These are phyloP conservation scores for Solanum pimpinellifolium DNA, from an alignment of 257 asterid genomes.

Conservation along the genomic window DNA sequence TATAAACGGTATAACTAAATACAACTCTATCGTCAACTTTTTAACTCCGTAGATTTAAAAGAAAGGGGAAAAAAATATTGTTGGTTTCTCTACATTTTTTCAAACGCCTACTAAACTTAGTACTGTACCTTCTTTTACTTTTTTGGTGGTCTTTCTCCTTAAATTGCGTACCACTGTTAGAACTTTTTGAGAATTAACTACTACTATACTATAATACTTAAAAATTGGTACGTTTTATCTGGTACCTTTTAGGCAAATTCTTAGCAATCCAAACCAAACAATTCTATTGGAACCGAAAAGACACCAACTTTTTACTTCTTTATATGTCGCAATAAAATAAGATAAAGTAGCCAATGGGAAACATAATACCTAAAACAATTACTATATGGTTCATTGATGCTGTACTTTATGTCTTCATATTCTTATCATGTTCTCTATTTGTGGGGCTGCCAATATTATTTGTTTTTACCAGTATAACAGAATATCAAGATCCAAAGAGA, in stretches of 20 bases:
- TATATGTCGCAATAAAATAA: neutral
- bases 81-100: neutral
- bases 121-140: neutral
- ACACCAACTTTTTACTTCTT: neutral
- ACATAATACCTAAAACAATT: neutral
- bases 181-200: slow-evolving; percentile 16
- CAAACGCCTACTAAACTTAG: neutral
- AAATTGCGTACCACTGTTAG: slow-evolving; percentile 42
- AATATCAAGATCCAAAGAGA: neutral
- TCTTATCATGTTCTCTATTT: neutral
- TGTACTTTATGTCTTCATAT: neutral
- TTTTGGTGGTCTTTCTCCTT: slow-evolving; percentile 19
- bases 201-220: neutral
- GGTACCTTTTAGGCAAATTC: neutral
- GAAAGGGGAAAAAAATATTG: neutral
- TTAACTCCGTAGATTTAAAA: neutral
- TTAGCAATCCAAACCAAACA: neutral
- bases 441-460: neutral
- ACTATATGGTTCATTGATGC: neutral
- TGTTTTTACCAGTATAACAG: neutral
- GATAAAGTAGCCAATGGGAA: neutral
- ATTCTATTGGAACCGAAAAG: neutral
- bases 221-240: neutral
- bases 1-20: neutral
- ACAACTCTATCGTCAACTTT: neutral